These are phyloP conservation scores for Ceratobasidium sp. DNA, from an alignment of 1,284 basidiomycete species.

Conservation along the genomic window DNA sequence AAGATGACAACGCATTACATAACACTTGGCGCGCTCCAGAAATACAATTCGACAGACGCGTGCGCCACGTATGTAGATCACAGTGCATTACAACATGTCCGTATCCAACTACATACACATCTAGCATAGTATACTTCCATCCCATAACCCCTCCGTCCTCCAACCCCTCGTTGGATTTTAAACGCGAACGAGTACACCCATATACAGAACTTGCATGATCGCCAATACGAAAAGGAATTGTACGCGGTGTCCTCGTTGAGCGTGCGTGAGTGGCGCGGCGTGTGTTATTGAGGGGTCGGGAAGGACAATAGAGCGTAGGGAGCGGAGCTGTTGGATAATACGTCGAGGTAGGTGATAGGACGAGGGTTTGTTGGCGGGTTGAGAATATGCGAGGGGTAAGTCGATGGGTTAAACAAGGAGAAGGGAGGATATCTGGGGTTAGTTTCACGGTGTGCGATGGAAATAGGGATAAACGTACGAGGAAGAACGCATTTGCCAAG, in stretches of 20 bases:
- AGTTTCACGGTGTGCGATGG: slow-evolving; percentile 16
- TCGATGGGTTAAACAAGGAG: background rate
- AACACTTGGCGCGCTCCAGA: too few relatives aligned
- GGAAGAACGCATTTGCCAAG: slow-evolving; percentile 93
- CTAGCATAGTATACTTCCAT: background rate
- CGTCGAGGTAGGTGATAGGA: slow-evolving; percentile 7
- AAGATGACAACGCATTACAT: too few relatives aligned
- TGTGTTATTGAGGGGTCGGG: slow-evolving; percentile 69
- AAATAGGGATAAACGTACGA: slow-evolving; percentile 68
- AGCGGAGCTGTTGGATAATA: slow-evolving; percentile 75
- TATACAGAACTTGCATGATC: slow-evolving; percentile 84
- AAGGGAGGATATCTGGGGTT: slow-evolving; percentile 11
- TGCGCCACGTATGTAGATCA: background rate
- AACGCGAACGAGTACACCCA: slow-evolving; percentile 79
- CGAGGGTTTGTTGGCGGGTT: slow-evolving; percentile 14
- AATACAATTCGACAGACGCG: too few relatives aligned
- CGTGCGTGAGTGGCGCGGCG: slow-evolving; percentile 78
- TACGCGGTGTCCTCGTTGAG: slow-evolving; percentile 84
- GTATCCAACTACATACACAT: slow-evolving; percentile 1
- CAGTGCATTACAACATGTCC: background rate
- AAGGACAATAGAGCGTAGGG: slow-evolving; percentile 90
- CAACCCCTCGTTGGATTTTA: slow-evolving; percentile 51
- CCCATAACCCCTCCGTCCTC: background rate
- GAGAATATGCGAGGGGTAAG: background rate
- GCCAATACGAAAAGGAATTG: slow-evolving; percentile 83